Evolutionary conservation across 148 eudicot genomes (phyloP).

Genomic region (Fagopyrum homotropicum): DNA sequence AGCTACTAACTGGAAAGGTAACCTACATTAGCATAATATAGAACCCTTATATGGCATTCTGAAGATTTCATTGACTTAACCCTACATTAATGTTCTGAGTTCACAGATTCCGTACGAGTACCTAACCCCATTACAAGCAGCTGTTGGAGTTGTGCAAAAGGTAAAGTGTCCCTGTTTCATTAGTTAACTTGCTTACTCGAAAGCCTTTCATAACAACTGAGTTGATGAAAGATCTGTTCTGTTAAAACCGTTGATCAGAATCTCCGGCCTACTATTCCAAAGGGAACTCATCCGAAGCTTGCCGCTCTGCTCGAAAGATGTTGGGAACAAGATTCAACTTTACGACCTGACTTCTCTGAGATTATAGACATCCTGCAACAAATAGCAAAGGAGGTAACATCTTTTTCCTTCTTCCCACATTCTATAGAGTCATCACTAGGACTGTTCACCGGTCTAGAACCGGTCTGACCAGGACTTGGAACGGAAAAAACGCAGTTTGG

Average conservation of each 20-base stretch:
- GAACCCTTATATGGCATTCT: not conserved
- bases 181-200: not conserved
- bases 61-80: not conserved
- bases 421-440: not conserved
- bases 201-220: not conserved
- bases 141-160: conserved; percentile 97
- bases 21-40: not conserved
- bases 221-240: not conserved
- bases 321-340: conserved; percentile 88
- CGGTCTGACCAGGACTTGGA: too few relatives aligned
- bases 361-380: conserved; percentile 55
- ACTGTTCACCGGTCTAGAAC: too few relatives aligned
- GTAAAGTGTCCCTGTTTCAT: conserved; percentile 24
- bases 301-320: conserved; percentile 87
- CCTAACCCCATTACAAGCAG: conserved; percentile 93
- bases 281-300: conserved; percentile 60
- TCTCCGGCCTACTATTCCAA: conserved; percentile 82
- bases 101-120: conserved; percentile 87
- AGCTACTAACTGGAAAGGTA: conserved; percentile 89
- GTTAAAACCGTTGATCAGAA: conserved; percentile 32
- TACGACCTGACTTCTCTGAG: conserved; percentile 87
- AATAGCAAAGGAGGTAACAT: conserved; percentile 66
- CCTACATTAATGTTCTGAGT: not conserved
- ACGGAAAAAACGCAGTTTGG: too few relatives aligned
- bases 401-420: not conserved